These are phyloP conservation scores for Physcomitrium patens DNA, from an alignment of 225 moss, liverwort and hornwort genomes.

Conservation along the genomic window DNA sequence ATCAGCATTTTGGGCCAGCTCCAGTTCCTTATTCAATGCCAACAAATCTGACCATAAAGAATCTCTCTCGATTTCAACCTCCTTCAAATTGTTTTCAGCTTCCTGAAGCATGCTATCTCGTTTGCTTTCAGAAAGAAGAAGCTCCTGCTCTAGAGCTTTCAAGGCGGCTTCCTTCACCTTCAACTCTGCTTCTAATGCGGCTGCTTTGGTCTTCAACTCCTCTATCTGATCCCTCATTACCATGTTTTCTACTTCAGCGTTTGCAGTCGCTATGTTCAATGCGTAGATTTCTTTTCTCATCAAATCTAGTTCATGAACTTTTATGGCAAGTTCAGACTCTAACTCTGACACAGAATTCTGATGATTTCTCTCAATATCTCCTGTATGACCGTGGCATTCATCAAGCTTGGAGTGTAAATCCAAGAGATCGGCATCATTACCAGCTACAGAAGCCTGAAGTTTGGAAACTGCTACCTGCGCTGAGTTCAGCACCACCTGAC, in stretches of 20 bases:
- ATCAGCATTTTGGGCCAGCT: slow-evolving; percentile 59
- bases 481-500: slow-evolving; percentile 18
- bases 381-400: slow-evolving; percentile 32
- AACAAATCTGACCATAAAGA: slow-evolving; percentile 27
- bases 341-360: slow-evolving; percentile 35
- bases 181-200: slow-evolving; percentile 35
- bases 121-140: slow-evolving; percentile 27
- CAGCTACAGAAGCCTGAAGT: slow-evolving; percentile 32
- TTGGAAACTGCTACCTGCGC: slow-evolving; percentile 35
- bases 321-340: slow-evolving; percentile 36
- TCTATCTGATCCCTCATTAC: slow-evolving; percentile 35
- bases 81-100: slow-evolving; percentile 32
- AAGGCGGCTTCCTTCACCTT: slow-evolving; percentile 26
- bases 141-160: slow-evolving; percentile 31
- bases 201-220: slow-evolving; percentile 39
- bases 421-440: slow-evolving; percentile 31
- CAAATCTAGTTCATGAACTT: slow-evolving; percentile 33
- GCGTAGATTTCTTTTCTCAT: slow-evolving; percentile 23
- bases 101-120: slow-evolving; percentile 35
- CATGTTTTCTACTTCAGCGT: slow-evolving; percentile 31
- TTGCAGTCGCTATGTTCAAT: slow-evolving; percentile 27
- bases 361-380: slow-evolving; percentile 38
- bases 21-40: slow-evolving; percentile 25
- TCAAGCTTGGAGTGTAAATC: slow-evolving; percentile 33
- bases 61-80: slow-evolving; percentile 30